Base-by-base conservation (phyloP, 176 grass and related monocot genomes). In the Oryza meyeriana region DNA sequence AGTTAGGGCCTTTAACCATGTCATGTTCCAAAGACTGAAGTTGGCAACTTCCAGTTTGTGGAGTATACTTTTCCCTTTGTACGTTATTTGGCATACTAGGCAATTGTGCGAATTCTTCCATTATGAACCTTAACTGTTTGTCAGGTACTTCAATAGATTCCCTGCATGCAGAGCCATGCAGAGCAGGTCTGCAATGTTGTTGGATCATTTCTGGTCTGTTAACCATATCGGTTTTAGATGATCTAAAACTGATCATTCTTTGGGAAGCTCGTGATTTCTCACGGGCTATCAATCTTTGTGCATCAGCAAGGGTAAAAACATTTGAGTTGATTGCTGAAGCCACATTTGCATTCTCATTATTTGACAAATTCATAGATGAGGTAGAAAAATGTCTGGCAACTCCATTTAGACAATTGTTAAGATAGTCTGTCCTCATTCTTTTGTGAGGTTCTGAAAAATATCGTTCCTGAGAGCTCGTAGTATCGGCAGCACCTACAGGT, bases 361-460 rank as follows among this genome's bases (percentile, higher is more conserved):
- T 30, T 5, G 63, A 78, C 40, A 72, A 71, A 73, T 71, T 22
- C 29, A 30, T 66, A 31, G 83, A 48, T 52, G 69, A 34, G 33
- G 85, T 74, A 64, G 58, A 74, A 75, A 70, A 8, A 75, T 82
- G 85, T 25, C 29, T 4, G 29, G 17, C 42, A 26, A 41, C 38
- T 84, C 71, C 64, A 74, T 84, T 81, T 58, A 66, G 48, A 27
- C 26, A 11, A 61, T 86, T 83, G 28, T 63, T 72, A 34, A 82
- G 68, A 87, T 81, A 66, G 39, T 82, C 72, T 66, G 42, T 73
- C 79, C 70, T 87, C 70, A 75, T 87, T 75, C 87, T 95, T 68
- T 92, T 92, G 35, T 47, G 71, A 44, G 39, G 66, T 76, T 86
- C 73, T 71, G 85, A 52, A 71, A 87, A 74, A 77, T 67, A 77